Evolutionary conservation across 192 early-diverging fungal species (phyloP), one percentile per base, ranked within the genome.

Genomic region (Entomortierella chlamydospora): DNA sequence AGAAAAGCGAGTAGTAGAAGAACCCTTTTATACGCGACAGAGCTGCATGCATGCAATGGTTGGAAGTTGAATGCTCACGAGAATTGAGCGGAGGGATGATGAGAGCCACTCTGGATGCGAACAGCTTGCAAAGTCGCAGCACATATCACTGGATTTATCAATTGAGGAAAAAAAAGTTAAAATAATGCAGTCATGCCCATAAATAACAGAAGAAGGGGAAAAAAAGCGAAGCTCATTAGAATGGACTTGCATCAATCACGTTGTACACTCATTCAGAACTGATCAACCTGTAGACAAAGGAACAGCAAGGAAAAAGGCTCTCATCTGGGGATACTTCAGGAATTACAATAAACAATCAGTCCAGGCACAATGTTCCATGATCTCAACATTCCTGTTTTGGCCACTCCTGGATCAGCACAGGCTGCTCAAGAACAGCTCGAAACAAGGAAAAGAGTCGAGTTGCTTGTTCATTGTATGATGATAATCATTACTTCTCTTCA

Each of bases 371-470:
- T 89, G 88, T 87, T 89, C 59, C 87, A 84, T 34, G 88, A 89
- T 68, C 83, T 89, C 47, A 89, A 89, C 65, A 58, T 89, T 28
- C 83, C 85, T 11, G 84, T 85, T 61, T 71, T 81, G 17, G 57
- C 76, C 8, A 29, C 61, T 6, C 37, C 58, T 3, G 64, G 70
- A 54, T 31, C 66, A 29, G 57, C 72, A 2, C 63, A 65, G 11
- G 71, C 72, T 43, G 57, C 60, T 33, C 63, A 61, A 18, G 82
- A 83, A 2, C 71, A 81, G 26, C 72, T 81, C 60, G 82, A 84
- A 37, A 68, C 83, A 25, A 74, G 81, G 61, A 84, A 82, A 57
- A 81, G 76, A 30, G 54, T 88, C 17, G 82, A 77, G 25, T 67
- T 84, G 10, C 81, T 89, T 29, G 64, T 73, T 33, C 81, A 86